Conservation (phyloP, 345 rosid species). For the Pseudoturritis turrita region DNA sequence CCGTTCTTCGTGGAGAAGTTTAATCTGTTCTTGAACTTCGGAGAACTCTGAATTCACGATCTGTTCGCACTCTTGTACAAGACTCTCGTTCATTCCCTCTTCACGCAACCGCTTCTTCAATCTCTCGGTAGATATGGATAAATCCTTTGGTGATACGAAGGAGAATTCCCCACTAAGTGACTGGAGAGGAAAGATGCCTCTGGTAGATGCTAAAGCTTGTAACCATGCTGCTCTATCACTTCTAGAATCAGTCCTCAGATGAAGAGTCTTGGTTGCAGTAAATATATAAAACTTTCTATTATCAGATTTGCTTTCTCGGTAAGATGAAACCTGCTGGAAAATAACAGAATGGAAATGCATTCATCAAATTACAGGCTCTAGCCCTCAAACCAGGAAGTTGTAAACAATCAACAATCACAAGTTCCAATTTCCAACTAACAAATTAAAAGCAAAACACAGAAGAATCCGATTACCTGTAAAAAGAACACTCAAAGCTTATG, state of each 20-base stretch:
- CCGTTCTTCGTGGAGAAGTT: constrained; percentile 67
- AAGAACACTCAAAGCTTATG: background rate
- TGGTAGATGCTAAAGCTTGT: constrained; percentile 75
- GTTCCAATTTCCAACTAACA: background rate
- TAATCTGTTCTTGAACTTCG: constrained; percentile 57
- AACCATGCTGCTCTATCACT: constrained; percentile 90
- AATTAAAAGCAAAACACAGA: constrained; percentile 2
- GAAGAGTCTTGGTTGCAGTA: constrained; percentile 93
- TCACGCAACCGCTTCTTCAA: constrained; percentile 60
- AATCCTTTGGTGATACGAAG: constrained; percentile 47
- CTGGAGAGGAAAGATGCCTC: constrained; percentile 57
- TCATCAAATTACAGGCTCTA: background rate
- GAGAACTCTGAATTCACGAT: constrained; percentile 84
- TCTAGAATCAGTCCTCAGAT: constrained; percentile 81
- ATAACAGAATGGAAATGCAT: constrained; percentile 13
- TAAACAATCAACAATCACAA: background rate
- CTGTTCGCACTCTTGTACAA: constrained; percentile 80
- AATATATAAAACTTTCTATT: constrained; percentile 81
- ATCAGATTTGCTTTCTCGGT: constrained; percentile 96
- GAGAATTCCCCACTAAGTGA: constrained; percentile 51
- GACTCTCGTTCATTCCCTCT: constrained; percentile 62
- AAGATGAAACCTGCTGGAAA: constrained; percentile 78
- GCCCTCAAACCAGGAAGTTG: background rate
- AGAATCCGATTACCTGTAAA: background rate
- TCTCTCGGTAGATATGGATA: constrained; percentile 68